Evolutionary conservation across 2,329 filamentous ascomycete genomes (phyloP).

Genomic region (Aspergillus fumigatus): DNA sequence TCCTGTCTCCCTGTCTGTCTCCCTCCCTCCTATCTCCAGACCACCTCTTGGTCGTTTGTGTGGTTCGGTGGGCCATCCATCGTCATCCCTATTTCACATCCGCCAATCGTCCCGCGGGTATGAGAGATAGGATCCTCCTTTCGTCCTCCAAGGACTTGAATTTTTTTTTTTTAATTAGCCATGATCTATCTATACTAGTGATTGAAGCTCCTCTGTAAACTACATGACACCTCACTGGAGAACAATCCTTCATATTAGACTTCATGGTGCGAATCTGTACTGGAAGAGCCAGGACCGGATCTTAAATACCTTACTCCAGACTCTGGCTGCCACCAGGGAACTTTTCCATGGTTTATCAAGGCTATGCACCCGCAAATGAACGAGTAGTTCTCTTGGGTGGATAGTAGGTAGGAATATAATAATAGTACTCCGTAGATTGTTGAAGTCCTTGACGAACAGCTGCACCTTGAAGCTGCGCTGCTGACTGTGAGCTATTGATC

Average conservation of each 20-base stretch:
- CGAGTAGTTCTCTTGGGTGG: neutral
- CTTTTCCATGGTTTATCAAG: neutral
- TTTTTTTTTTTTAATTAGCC: no score
- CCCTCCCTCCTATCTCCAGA: neutral
- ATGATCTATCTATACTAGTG: neutral
- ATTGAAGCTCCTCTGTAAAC: constrained; percentile 2
- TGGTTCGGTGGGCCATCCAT: constrained; percentile 38
- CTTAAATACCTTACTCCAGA: neutral
- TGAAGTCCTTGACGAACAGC: neutral
- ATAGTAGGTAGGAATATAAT: neutral
- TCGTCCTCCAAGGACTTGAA: neutral
- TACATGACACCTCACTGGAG: neutral
- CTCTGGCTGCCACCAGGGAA: neutral
- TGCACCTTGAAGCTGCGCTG: neutral
- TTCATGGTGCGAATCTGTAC: neutral
- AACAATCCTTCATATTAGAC: neutral
- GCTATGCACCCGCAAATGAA: neutral
- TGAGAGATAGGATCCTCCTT: constrained; percentile 3
- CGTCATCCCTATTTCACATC: constrained; percentile 35
- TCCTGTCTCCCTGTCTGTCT: neutral
- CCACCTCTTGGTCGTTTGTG: constrained; percentile 24
- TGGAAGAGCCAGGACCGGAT: neutral
- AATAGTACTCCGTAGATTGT: neutral
- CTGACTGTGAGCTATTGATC: neutral
- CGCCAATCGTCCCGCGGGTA: constrained; percentile 28